Percentiles rank a stretch among this genome's conserved stretches.
Conservation (phyloP, 2,329 filamentous ascomycete species). For the Xylariaceae sp. region DNA sequence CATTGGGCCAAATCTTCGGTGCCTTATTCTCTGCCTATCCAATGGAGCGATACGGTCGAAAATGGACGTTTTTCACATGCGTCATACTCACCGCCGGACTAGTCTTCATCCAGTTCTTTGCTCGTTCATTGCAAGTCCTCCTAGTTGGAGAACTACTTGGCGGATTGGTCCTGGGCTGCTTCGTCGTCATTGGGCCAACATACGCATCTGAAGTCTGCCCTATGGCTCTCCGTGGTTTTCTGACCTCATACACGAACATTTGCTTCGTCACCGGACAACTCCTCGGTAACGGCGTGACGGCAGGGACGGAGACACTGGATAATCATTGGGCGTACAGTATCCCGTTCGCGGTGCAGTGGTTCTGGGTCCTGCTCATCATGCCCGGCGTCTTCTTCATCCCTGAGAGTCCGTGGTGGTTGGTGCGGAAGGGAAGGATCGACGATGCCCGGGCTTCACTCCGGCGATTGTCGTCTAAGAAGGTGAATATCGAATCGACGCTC, state of each 20-base stretch:
- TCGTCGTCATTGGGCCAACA: constrained; percentile 53
- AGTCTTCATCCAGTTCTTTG: constrained; percentile 60
- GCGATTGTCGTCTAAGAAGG: constrained; percentile 41
- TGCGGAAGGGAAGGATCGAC: constrained; percentile 37
- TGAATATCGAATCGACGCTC: constrained; percentile 45
- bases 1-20: constrained; percentile 52
- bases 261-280: constrained; percentile 60
- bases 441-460: constrained; percentile 39
- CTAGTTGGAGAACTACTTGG: constrained; percentile 58
- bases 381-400: constrained; percentile 43
- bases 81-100: constrained; percentile 44
- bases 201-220: constrained; percentile 60
- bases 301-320: constrained; percentile 36
- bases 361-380: constrained; percentile 43
- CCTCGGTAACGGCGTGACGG: constrained; percentile 45
- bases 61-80: constrained; percentile 41
- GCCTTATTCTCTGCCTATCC: constrained; percentile 46
- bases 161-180: constrained; percentile 57
- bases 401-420: constrained; percentile 48
- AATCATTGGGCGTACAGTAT: constrained; percentile 47
- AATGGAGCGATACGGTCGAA: constrained; percentile 42
- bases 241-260: constrained; percentile 57
- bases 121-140: constrained; percentile 48
- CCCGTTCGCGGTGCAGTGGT: constrained; percentile 47
- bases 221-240: constrained; percentile 49